A percentile compares a stretch with the other conserved stretches of the same genome.
Evolutionary conservation across 768 basidiomycete genomes (phyloP).

Genomic region (Chlorophyllum brunneum): DNA sequence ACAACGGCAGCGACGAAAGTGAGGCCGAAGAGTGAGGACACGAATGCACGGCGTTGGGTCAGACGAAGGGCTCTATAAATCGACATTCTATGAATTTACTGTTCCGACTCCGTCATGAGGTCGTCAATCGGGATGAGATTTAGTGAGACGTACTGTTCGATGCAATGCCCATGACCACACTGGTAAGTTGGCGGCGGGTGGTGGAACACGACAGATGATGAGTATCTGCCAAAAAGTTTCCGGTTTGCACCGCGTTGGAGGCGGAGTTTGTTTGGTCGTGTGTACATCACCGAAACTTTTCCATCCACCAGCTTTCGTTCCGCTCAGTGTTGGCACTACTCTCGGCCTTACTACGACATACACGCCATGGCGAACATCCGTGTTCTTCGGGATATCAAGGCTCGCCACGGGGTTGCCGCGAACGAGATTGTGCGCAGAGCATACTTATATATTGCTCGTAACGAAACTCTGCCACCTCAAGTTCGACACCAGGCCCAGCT

Average conservation of each 20-base stretch:
- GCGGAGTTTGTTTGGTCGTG: slow-evolving; percentile 24
- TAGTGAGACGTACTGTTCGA: slow-evolving; percentile 14
- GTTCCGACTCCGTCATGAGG: neutral
- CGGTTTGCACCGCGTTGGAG: slow-evolving; percentile 30
- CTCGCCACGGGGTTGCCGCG: slow-evolving; percentile 62
- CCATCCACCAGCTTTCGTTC: slow-evolving; percentile 8
- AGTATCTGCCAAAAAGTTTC: slow-evolving; percentile 11
- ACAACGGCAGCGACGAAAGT: slow-evolving; percentile 76
- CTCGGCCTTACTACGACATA: neutral
- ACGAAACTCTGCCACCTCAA: slow-evolving; percentile 82
- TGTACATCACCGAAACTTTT: slow-evolving; percentile 19
- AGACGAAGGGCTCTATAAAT: slow-evolving; percentile 55
- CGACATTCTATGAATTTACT: slow-evolving; percentile 46
- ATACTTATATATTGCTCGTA: slow-evolving; percentile 91
- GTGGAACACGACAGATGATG: neutral
- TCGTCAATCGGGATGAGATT: neutral
- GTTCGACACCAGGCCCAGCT: slow-evolving; percentile 93
- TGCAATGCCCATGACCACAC: slow-evolving; percentile 25
- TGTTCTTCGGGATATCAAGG: slow-evolving; percentile 76
- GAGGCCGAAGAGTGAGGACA: slow-evolving; percentile 75
- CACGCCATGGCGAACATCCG: slow-evolving; percentile 25
- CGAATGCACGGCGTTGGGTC: slow-evolving; percentile 65
- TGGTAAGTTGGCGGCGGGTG: neutral
- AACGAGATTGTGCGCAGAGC: slow-evolving; percentile 85
- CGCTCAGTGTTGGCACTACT: neutral